Evolutionary conservation across 2,329 filamentous ascomycete genomes (phyloP).

Genomic region (Talaromyces sp.): DNA sequence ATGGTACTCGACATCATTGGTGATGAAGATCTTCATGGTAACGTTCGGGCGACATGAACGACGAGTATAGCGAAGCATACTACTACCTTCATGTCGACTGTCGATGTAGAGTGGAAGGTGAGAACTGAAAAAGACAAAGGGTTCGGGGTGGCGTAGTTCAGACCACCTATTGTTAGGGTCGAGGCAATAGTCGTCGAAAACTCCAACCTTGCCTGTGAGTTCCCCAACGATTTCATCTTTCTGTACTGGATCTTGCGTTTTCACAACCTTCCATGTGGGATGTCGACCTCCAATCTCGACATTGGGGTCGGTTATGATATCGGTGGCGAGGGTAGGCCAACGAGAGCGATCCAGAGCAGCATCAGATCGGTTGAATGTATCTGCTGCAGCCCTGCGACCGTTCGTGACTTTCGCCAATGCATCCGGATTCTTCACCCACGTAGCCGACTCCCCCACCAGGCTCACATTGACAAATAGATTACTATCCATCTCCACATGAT

Average conservation of each 20-base stretch:
- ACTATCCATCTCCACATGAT: slow-evolving; percentile 62
- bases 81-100: slow-evolving; percentile 81
- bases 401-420: slow-evolving; percentile 70
- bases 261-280: slow-evolving; percentile 68
- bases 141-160: slow-evolving; percentile 61
- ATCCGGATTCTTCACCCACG: slow-evolving; percentile 76
- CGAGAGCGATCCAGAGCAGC: slow-evolving; percentile 57
- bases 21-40: slow-evolving; percentile 82
- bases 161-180: slow-evolving; percentile 69
- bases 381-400: slow-evolving; percentile 59
- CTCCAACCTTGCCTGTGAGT: slow-evolving; percentile 75
- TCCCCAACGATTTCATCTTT: slow-evolving; percentile 65
- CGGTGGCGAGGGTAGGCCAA: slow-evolving; percentile 55
- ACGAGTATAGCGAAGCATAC: slow-evolving; percentile 81
- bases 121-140: slow-evolving; percentile 86
- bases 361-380: slow-evolving; percentile 70
- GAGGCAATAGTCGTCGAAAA: slow-evolving; percentile 72
- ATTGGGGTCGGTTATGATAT: slow-evolving; percentile 55
- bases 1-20: slow-evolving; percentile 76
- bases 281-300: slow-evolving; percentile 57
- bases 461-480: slow-evolving; percentile 78
- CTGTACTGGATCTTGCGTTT: slow-evolving; percentile 54
- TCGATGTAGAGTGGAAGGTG: slow-evolving; percentile 90
- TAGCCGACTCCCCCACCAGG: slow-evolving; percentile 72
- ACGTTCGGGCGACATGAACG: slow-evolving; percentile 91